Conservation (phyloP, 176 grass and related monocot genomes). For the Melocanna baccifera region DNA sequence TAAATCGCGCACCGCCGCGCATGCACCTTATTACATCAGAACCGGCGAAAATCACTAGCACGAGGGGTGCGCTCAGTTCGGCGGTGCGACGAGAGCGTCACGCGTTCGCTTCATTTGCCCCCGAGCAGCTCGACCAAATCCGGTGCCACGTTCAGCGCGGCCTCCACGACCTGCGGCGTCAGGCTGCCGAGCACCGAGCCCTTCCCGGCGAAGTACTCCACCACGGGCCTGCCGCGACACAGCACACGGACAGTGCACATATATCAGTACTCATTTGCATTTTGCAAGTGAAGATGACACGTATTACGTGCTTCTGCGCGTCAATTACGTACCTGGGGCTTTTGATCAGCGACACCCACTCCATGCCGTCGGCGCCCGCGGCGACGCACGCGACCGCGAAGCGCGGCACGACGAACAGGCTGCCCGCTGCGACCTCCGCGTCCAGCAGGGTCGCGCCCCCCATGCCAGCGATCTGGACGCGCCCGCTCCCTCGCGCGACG, state of each 20-base stretch:
- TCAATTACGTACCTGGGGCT: constrained; percentile 13
- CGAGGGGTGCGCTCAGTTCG: not conserved
- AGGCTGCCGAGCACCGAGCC: constrained; percentile 2
- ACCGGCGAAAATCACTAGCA: not conserved
- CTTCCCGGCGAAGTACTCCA: constrained; percentile 6
- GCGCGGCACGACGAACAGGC: constrained; percentile 33
- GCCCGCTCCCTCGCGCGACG: constrained; percentile 10
- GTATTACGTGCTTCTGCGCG: not conserved
- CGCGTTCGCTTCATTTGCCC: not conserved
- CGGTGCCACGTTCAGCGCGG: constrained; percentile 24
- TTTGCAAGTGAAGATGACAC: not conserved
- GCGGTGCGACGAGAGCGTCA: too few relatives aligned
- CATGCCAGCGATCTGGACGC: constrained; percentile 3
- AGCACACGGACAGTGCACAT: not conserved
- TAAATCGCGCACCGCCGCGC: too few relatives aligned
- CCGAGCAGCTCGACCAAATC: constrained; percentile 29
- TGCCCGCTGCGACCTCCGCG: constrained; percentile 5
- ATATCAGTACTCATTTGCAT: not conserved
- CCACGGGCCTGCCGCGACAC: constrained; percentile 13
- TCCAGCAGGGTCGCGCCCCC: constrained; percentile 6
- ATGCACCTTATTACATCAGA: too few relatives aligned
- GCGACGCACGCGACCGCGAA: constrained; percentile 3
- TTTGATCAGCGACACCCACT: constrained; percentile 46
- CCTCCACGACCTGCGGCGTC: not conserved
- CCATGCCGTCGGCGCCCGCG: constrained; percentile 22